Percentiles rank a stretch among this genome's conserved stretches.
phyloP scores from a whole-genome alignment of 192 early-diverging fungal species.

The Powellomyces hirtus region DNA sequence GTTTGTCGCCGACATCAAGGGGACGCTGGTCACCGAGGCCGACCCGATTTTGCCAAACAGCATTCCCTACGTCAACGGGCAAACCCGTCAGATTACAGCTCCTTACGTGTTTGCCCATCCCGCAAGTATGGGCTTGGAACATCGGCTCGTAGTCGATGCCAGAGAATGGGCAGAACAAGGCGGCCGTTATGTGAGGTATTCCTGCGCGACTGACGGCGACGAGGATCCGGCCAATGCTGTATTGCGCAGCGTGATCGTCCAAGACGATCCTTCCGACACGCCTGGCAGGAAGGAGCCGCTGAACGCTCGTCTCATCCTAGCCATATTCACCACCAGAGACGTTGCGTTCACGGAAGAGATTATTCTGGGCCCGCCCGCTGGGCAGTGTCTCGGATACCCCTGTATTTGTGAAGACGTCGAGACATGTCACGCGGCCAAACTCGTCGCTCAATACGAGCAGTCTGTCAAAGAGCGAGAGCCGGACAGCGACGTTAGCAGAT shows the following conservation, averaged over 20 bases:
- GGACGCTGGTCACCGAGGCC: constrained; percentile 28
- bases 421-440: constrained; percentile 14
- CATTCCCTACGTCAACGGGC: not conserved
- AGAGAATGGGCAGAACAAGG: constrained; percentile 28
- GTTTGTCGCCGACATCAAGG: constrained; percentile 78
- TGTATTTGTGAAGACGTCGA: constrained; percentile 33
- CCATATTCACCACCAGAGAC: constrained; percentile 30
- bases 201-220: constrained; percentile 22
- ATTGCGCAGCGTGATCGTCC: constrained; percentile 29
- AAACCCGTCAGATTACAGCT: not conserved
- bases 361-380: constrained; percentile 12
- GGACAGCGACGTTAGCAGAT: not conserved
- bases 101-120: constrained; percentile 41
- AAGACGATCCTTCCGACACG: not conserved
- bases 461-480: not conserved
- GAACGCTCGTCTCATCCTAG: constrained; percentile 28
- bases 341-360: constrained; percentile 36
- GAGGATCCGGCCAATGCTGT: constrained; percentile 30
- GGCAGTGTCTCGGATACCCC: constrained; percentile 27
- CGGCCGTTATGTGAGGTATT: constrained; percentile 38
- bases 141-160: constrained; percentile 34
- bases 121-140: not conserved
- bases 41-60: not conserved
- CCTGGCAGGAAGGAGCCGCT: not conserved
- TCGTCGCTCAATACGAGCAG: not conserved